A percentile compares a stretch with the other conserved stretches of the same genome.
Evolutionary conservation across 306 rosid genomes (phyloP).

Genomic region (Quercus parvula): DNA sequence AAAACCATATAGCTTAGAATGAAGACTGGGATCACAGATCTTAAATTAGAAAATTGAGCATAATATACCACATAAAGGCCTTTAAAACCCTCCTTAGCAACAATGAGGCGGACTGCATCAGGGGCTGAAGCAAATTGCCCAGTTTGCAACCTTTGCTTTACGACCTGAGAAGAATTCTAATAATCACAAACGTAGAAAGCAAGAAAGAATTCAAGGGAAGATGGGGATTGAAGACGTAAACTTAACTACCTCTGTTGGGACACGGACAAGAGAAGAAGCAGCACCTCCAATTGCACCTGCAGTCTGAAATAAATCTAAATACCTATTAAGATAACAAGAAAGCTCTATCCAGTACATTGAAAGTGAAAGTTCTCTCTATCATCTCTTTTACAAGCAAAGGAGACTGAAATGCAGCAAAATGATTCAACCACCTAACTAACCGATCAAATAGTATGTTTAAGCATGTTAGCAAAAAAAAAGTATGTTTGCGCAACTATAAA

Average conservation of each 20-base stretch:
- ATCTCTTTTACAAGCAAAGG: too few relatives aligned
- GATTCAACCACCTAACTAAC: too few relatives aligned
- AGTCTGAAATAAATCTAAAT: slow-evolving; percentile 51
- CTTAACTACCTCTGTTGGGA: slow-evolving; percentile 70
- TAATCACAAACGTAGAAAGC: slow-evolving; percentile 9
- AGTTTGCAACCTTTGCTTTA: slow-evolving; percentile 58
- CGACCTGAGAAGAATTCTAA: slow-evolving; percentile 40
- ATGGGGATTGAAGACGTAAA: slow-evolving; percentile 9
- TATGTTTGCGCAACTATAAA: too few relatives aligned
- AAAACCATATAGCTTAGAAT: too few relatives aligned
- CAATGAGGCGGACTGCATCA: slow-evolving; percentile 28
- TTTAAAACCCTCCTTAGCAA: slow-evolving; percentile 44
- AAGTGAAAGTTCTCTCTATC: too few relatives aligned
- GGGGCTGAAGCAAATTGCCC: slow-evolving; percentile 40
- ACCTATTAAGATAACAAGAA: slow-evolving; percentile 21
- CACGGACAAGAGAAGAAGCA: slow-evolving; percentile 75
- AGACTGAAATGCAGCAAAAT: too few relatives aligned
- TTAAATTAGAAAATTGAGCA: slow-evolving; percentile 8
- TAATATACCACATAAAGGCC: slow-evolving; percentile 70
- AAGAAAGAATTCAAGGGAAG: not conserved
- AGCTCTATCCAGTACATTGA: too few relatives aligned
- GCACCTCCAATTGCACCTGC: slow-evolving; percentile 78
- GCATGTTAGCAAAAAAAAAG: too few relatives aligned
- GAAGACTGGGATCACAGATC: not conserved
- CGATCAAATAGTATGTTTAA: too few relatives aligned